Evolutionary conservation across 2,329 filamentous ascomycete species (phyloP), one percentile per base, ranked within the genome.

Genomic region (Aspergillus novoparasiticus): DNA sequence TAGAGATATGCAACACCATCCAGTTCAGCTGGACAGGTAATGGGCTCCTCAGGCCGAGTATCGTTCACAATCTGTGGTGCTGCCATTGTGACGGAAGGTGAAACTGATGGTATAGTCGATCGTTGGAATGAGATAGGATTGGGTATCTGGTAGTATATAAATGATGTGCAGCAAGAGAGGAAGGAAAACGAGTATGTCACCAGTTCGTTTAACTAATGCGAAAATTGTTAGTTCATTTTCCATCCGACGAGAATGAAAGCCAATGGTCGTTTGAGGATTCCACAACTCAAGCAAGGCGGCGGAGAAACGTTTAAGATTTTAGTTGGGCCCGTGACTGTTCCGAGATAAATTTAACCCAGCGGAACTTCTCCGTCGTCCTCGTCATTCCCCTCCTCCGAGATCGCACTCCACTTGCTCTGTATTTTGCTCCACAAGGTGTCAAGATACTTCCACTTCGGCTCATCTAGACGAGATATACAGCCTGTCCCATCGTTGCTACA

Each of bases 1-100:
- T 86, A 86, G 26, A 87, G 81, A 67, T 86, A 86, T 65, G 83
- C 84, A 67, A 84, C 80, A 28, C 81, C 78, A 66, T 85, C 81
- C 23, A 81, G 70, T 63, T 82, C 71, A 14, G 62, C 58, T 41
- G 74, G 75, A 55, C 60, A 68, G 61, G 69, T 46, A 63, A 78
- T 76, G 62, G 72, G 73, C 60, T 77, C 75, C 67, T 76, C 74
- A 4, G 60, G 67, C 14, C 32, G 54, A 21, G 36, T 48, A 39
- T 62, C 23, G 50, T 58, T 58, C 59, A 64, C 50, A 53, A 67
- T 41, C 59, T 66, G 58, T 43, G 66, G 60, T 14, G 69, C 64
- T 48, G 73, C 67, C 71, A 74, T 75, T 39, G 57, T 73, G 58
- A 46, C 55, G 56, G 58, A 16, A 26, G 51, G 19, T 41, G 34